Percentiles rank a stretch among this genome's conserved stretches.
phyloP scores from a whole-genome alignment of 345 rosid species.

The Salix udensis region DNA sequence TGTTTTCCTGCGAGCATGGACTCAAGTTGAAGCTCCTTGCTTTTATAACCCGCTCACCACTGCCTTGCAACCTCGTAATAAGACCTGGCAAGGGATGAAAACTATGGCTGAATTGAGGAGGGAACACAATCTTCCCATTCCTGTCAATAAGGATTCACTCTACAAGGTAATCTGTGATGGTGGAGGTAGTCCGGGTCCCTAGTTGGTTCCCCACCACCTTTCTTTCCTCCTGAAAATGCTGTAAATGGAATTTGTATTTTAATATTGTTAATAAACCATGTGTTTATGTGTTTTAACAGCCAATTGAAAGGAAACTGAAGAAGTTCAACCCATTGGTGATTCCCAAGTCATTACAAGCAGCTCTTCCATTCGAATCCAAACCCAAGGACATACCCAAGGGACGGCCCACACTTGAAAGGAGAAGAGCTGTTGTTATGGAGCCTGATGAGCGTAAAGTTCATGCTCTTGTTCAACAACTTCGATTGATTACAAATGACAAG shows the following conservation, averaged over 20 bases:
- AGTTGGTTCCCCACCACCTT: too few relatives aligned
- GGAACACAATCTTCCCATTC: constrained; percentile 60
- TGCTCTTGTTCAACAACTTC: constrained; percentile 57
- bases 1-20: constrained; percentile 80
- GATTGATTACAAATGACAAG: constrained; percentile 52
- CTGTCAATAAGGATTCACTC: constrained; percentile 76
- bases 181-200: background rate
- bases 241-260: background rate
- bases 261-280: background rate
- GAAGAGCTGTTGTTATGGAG: constrained; percentile 80
- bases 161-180: constrained; percentile 58
- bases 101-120: constrained; percentile 75
- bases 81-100: constrained; percentile 91
- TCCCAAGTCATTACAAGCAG: constrained; percentile 61
- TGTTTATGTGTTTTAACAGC: constrained; percentile 33
- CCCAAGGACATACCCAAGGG: constrained; percentile 60
- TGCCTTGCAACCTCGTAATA: constrained; percentile 74
- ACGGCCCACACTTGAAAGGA: constrained; percentile 48
- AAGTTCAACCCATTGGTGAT: constrained; percentile 76
- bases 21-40: constrained; percentile 52
- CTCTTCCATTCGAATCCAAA: constrained; percentile 75
- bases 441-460: constrained; percentile 54
- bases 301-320: constrained; percentile 65
- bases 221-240: background rate
- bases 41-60: too few relatives aligned